Conservation (phyloP, 108 stramenopile genomes). For the Aurantiochytrium sp. region DNA sequence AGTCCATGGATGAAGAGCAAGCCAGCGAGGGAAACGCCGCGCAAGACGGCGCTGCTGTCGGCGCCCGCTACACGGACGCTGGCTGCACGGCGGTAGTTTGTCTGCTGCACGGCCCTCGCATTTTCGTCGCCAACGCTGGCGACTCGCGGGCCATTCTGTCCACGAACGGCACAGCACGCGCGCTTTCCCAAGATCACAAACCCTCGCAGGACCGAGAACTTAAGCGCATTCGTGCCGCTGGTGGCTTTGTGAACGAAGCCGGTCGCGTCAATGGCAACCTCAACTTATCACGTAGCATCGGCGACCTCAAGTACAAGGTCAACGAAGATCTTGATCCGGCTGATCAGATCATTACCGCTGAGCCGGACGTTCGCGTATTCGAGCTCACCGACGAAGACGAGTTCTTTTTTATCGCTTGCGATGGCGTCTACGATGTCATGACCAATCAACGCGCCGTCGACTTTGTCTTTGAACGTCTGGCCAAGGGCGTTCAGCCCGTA, state of each 20-base stretch:
- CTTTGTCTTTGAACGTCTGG: not conserved
- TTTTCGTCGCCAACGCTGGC: conserved; percentile 86
- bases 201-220: conserved; percentile 38
- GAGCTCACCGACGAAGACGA: conserved; percentile 9
- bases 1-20: conserved; percentile 1
- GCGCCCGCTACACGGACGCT: conserved; percentile 17
- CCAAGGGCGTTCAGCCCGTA: not conserved
- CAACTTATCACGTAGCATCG: conserved; percentile 83
- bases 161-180: conserved; percentile 57
- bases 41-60: not conserved
- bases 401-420: not conserved
- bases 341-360: conserved; percentile 48
- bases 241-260: conserved; percentile 57
- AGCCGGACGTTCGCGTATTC: conserved; percentile 37
- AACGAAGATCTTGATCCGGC: conserved; percentile 5
- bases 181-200: conserved; percentile 78
- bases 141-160: conserved; percentile 81
- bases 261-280: conserved; percentile 90
- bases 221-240: not conserved
- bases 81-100: conserved; percentile 76
- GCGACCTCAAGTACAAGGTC: conserved; percentile 65
- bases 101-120: conserved; percentile 47
- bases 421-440: conserved; percentile 18
- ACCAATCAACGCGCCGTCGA: not conserved
- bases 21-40: not conserved